Percentiles rank a stretch among this genome's conserved stretches.
phyloP scores from a whole-genome alignment of 768 basidiomycete genomes.

The Tricholoma furcatifolium region DNA sequence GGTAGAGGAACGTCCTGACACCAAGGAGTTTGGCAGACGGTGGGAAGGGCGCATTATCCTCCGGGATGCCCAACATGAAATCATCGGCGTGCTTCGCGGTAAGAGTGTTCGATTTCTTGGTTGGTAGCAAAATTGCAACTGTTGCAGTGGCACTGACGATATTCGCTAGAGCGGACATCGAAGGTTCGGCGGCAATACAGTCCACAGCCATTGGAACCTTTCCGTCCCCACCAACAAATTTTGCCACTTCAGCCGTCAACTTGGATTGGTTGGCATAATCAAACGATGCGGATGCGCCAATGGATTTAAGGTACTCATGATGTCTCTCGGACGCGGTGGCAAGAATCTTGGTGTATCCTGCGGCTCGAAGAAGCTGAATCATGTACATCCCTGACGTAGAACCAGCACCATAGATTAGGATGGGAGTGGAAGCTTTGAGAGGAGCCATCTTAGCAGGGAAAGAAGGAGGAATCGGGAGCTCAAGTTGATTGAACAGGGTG shows the following conservation, averaged over 20 bases:
- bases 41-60: conserved; percentile 36
- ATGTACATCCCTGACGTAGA: conserved; percentile 36
- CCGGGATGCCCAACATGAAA: conserved; percentile 32
- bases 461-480: conserved; percentile 29
- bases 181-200: conserved; percentile 29
- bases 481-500: conserved; percentile 35
- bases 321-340: conserved; percentile 35
- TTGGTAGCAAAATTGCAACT: conserved; percentile 43
- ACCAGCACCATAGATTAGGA: conserved; percentile 43
- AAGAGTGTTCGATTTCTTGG: conserved; percentile 42
- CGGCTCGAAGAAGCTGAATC: conserved; percentile 32
- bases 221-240: conserved; percentile 23
- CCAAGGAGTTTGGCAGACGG: conserved; percentile 32
- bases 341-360: conserved; percentile 38
- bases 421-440: conserved; percentile 27
- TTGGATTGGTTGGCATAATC: conserved; percentile 31
- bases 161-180: conserved; percentile 34
- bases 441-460: conserved; percentile 19
- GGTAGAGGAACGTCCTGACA: conserved; percentile 41
- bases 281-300: conserved; percentile 37
- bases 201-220: conserved; percentile 32
- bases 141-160: conserved; percentile 36
- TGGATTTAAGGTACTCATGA: conserved; percentile 14
- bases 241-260: conserved; percentile 27
- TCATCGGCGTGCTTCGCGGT: conserved; percentile 26